phyloP scores from a whole-genome alignment of 306 rosid genomes.

The Quercus ilex region DNA sequence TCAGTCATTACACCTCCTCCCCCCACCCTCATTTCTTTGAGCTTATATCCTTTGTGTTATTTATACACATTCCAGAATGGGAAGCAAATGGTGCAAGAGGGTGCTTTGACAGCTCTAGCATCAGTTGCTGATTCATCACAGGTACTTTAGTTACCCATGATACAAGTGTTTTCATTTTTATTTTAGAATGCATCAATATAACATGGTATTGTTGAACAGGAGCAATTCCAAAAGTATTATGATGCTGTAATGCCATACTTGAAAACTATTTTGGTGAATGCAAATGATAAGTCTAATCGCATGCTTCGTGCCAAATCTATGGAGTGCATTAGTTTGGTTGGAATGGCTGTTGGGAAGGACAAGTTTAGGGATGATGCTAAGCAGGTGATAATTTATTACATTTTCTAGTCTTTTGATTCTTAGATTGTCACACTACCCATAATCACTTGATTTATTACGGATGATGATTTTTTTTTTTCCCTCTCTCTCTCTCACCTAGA shows the following conservation, averaged over 20 bases:
- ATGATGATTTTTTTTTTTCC: neutral
- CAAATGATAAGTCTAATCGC: constrained; percentile 86
- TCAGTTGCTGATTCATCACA: constrained; percentile 85
- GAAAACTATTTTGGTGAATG: constrained; percentile 89
- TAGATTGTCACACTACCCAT: neutral
- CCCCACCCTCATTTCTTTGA: neutral
- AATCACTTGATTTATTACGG: neutral
- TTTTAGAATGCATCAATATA: neutral
- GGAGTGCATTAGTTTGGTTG: constrained; percentile 99
- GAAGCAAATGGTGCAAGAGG: constrained; percentile 79
- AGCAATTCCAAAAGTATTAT: constrained; percentile 70
- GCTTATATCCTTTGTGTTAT: neutral
- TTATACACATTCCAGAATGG: constrained; percentile 41
- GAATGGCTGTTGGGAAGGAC: constrained; percentile 99
- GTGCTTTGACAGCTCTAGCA: constrained; percentile 71
- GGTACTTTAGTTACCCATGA: constrained; percentile 32
- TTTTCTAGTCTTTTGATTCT: neutral
- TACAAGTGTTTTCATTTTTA: neutral
- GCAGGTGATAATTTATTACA: constrained; percentile 49
- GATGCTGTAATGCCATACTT: constrained; percentile 93
- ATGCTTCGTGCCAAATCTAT: constrained; percentile 99
- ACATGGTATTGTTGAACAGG: constrained; percentile 35
- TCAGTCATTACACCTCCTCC: neutral
- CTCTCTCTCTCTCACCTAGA: neutral
- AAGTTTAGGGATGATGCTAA: constrained; percentile 95